Conservation (phyloP, 2,329 filamentous ascomycete species). For the Emergomyces pasteurianus region DNA sequence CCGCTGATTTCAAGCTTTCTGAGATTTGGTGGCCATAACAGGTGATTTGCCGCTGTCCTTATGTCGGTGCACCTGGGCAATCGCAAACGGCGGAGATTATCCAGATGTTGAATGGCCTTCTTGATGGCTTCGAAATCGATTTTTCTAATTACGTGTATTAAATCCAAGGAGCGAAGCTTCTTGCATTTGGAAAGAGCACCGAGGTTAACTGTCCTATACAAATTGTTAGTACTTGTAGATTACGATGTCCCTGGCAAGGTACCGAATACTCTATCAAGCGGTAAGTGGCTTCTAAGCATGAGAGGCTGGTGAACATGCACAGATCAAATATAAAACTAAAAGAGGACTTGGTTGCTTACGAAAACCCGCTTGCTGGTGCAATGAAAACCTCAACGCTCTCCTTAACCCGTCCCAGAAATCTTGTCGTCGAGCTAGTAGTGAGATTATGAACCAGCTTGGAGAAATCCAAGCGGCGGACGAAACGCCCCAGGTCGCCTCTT, state of each 20-base stretch:
- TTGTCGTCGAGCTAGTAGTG: conserved; percentile 45
- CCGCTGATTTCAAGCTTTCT: conserved; percentile 13
- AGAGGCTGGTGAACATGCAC: neutral
- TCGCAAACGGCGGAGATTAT: conserved; percentile 33
- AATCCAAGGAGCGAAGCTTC: conserved; percentile 38
- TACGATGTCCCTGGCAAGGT: neutral
- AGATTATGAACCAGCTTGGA: conserved; percentile 46
- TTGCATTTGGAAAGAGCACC: conserved; percentile 45
- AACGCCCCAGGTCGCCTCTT: conserved; percentile 35
- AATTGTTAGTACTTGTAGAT: neutral
- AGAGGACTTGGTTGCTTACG: conserved; percentile 25
- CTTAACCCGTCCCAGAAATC: conserved; percentile 44
- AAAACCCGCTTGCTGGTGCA: conserved; percentile 47
- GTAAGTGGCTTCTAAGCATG: too few species aligned
- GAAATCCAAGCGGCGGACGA: conserved; percentile 44
- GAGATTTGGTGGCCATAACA: conserved; percentile 19
- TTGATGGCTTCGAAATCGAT: conserved; percentile 40
- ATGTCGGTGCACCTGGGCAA: conserved; percentile 24
- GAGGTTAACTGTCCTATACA: conserved; percentile 39
- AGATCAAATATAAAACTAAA: neutral
- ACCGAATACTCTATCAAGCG: neutral
- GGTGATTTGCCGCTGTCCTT: neutral
- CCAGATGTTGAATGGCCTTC: conserved; percentile 38
- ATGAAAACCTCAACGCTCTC: conserved; percentile 41
- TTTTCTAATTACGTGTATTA: conserved; percentile 41